A percentile compares a stretch with the other conserved stretches of the same genome.
Conservation (phyloP, 805 yeast genomes). For the Ogataea chonburiensis region DNA sequence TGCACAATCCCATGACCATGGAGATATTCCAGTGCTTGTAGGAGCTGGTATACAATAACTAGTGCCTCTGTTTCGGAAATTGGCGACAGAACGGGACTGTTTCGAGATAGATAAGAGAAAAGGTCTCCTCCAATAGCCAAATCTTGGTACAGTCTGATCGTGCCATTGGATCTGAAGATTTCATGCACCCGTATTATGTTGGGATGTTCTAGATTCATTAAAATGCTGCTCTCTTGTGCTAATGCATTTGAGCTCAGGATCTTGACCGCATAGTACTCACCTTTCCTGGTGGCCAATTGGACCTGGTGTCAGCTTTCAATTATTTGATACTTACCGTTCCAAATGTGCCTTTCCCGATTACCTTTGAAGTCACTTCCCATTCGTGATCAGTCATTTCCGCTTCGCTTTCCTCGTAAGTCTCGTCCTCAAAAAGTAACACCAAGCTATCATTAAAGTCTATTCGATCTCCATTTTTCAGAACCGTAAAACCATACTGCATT, state of each 20-base stretch:
- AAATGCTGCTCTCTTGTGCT: slow-evolving; percentile 37
- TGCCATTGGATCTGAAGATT: slow-evolving; percentile 64
- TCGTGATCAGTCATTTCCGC: slow-evolving; percentile 20
- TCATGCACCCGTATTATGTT: slow-evolving; percentile 84
- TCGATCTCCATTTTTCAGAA: slow-evolving; percentile 37
- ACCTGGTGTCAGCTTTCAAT: slow-evolving; percentile 21
- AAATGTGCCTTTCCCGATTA: slow-evolving; percentile 57
- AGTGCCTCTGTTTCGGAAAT: slow-evolving; percentile 56
- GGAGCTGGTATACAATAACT: slow-evolving; percentile 53
- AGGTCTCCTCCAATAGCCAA: slow-evolving; percentile 96
- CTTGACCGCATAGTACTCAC: slow-evolving; percentile 49
- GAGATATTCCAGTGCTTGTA: slow-evolving; percentile 54
- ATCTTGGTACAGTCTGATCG: slow-evolving; percentile 87
- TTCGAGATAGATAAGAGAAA: slow-evolving; percentile 81
- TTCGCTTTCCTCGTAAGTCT: slow-evolving; percentile 13
- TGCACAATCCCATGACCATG: slow-evolving; percentile 58
- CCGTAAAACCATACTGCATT: slow-evolving; percentile 32
- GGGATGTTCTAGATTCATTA: slow-evolving; percentile 78
- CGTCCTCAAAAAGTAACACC: slow-evolving; percentile 16
- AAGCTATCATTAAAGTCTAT: slow-evolving; percentile 37
- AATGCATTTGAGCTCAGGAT: slow-evolving; percentile 31
- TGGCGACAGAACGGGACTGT: slow-evolving; percentile 40
- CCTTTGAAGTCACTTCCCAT: slow-evolving; percentile 44
- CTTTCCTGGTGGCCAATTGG: slow-evolving; percentile 33
- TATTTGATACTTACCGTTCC: slow-evolving; percentile 43